Percentiles rank a stretch among this genome's conserved stretches.
Conservation (phyloP, 179 eudicot genomes). For the Nepenthes alata region DNA sequence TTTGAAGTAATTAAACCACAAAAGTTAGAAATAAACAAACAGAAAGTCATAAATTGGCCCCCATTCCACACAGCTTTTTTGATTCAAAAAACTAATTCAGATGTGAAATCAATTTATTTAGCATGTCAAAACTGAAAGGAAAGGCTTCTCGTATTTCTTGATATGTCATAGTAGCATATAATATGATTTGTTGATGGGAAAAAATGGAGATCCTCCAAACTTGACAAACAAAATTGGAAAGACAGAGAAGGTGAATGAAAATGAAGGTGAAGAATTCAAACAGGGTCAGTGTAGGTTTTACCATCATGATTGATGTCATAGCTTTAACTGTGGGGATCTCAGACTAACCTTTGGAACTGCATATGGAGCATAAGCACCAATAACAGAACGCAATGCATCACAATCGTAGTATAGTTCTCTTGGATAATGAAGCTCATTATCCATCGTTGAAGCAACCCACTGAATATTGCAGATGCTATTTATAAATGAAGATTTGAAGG, state of each 20-base stretch:
- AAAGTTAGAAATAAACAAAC: no score
- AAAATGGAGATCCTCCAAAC: no score
- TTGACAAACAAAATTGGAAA: no score
- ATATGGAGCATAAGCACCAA: constrained; percentile 68
- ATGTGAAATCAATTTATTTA: no score
- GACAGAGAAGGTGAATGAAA: background rate
- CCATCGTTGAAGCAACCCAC: constrained; percentile 64
- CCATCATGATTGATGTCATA: background rate
- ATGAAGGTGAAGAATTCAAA: background rate
- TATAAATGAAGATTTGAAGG: constrained; percentile 49
- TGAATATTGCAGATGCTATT: constrained; percentile 34
- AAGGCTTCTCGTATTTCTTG: no score
- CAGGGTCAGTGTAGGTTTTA: background rate
- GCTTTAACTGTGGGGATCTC: background rate
- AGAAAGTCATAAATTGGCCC: no score
- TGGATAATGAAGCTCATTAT: constrained; percentile 53
- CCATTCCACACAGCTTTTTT: no score
- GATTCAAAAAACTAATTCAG: no score
- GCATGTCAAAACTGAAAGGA: no score
- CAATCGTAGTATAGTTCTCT: constrained; percentile 72
- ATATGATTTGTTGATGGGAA: no score
- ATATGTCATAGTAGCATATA: no score
- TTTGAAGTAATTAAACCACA: no score
- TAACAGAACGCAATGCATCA: constrained; percentile 59
- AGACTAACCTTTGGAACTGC: constrained; percentile 76